Conservation (phyloP, 2,329 filamentous ascomycete genomes). For the Aspergillus arachidicola region DNA sequence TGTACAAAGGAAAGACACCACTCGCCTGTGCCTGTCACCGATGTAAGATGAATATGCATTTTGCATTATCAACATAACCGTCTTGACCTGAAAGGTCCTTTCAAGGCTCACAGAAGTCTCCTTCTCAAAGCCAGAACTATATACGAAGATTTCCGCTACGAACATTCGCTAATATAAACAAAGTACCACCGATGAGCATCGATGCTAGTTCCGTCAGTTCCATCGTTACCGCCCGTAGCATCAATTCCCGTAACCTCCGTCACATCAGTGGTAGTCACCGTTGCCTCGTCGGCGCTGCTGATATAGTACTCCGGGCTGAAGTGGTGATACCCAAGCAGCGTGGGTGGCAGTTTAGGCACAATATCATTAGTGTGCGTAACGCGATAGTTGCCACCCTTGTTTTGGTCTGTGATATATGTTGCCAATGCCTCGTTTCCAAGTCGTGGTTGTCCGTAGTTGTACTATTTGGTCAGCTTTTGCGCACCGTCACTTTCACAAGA, state of each 20-base stretch:
- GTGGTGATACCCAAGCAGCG: conserved; percentile 29
- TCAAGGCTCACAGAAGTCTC: neutral
- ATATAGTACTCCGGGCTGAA: conserved; percentile 39
- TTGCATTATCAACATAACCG: too few relatives aligned
- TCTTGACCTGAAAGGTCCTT: neutral
- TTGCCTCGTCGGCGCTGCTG: conserved; percentile 22
- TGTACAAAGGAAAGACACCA: too few relatives aligned
- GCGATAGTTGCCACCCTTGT: conserved; percentile 30
- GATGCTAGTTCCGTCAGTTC: conserved; percentile 20
- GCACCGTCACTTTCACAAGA: neutral
- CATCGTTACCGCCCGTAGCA: conserved; percentile 29
- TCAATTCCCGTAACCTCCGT: conserved; percentile 28
- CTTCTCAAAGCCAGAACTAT: neutral
- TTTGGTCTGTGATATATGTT: conserved; percentile 33
- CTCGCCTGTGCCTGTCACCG: too few relatives aligned
- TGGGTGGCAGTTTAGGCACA: conserved; percentile 35
- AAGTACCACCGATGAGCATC: conserved; percentile 34
- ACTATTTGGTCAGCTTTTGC: conserved; percentile 22
- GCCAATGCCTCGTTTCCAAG: conserved; percentile 36
- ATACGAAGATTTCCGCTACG: neutral
- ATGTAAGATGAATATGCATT: neutral
- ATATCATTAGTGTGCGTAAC: conserved; percentile 37
- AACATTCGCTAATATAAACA: conserved; percentile 10
- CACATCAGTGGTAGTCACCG: conserved; percentile 29
- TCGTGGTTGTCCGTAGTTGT: conserved; percentile 42